phyloP scores from a whole-genome alignment of 192 early-diverging fungal species.

The Backusella luteola region DNA sequence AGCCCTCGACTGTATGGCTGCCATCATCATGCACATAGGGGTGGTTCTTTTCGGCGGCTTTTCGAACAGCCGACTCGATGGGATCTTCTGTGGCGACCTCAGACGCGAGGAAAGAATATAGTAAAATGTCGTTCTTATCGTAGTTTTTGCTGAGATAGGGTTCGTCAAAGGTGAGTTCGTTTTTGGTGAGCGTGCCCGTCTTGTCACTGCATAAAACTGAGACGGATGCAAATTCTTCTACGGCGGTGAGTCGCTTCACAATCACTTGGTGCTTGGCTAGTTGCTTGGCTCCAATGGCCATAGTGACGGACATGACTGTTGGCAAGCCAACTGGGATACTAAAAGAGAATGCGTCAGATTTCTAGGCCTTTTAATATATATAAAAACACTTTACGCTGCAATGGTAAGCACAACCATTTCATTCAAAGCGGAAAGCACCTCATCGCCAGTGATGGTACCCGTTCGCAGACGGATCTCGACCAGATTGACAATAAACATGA shows the following conservation, averaged over 20 bases:
- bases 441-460: constrained; percentile 51
- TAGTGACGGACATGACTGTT: constrained; percentile 80
- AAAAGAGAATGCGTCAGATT: not conserved
- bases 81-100: constrained; percentile 74
- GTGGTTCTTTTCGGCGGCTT: constrained; percentile 52
- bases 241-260: constrained; percentile 75
- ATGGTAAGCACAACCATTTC: constrained; percentile 72
- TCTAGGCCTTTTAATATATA: not conserved
- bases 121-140: constrained; percentile 60
- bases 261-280: constrained; percentile 74
- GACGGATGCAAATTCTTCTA: constrained; percentile 77
- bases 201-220: constrained; percentile 67
- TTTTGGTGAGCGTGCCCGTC: constrained; percentile 76
- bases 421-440: constrained; percentile 51
- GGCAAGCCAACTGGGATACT: constrained; percentile 78
- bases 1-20: constrained; percentile 61
- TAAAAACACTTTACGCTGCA: constrained; percentile 49
- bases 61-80: constrained; percentile 70
- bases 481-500: constrained; percentile 50
- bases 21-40: constrained; percentile 46
- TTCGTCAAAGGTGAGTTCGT: constrained; percentile 74
- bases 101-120: constrained; percentile 61
- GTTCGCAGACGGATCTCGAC: constrained; percentile 19
- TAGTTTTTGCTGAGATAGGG: constrained; percentile 48
- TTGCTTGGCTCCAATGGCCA: constrained; percentile 78